Evolutionary conservation across 768 basidiomycete genomes (phyloP).

Genomic region (Pulveroboletus frians): DNA sequence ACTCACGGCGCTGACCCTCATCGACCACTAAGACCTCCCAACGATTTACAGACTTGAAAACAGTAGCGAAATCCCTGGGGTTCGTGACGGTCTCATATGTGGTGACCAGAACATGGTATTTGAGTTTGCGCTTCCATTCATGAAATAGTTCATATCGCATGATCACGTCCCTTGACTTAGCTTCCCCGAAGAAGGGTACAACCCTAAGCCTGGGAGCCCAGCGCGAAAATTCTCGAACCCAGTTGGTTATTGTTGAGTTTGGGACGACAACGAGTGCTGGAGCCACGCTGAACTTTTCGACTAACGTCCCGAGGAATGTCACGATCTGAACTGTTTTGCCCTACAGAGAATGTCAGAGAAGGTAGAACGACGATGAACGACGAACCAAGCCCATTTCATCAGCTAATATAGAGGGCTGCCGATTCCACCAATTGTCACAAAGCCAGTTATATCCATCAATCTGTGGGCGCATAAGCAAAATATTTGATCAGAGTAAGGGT

Average conservation of each 20-base stretch:
- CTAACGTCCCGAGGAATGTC: constrained; percentile 70
- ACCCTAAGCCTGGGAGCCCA: constrained; percentile 64
- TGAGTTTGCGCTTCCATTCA: constrained; percentile 45
- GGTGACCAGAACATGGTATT: constrained; percentile 86
- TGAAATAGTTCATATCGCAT: constrained; percentile 79
- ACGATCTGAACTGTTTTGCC: constrained; percentile 92
- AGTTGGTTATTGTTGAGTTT: constrained; percentile 92
- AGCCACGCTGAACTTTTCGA: constrained; percentile 50
- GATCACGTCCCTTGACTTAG: constrained; percentile 73
- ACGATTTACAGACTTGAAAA: constrained; percentile 78
- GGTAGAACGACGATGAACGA: constrained; percentile 4
- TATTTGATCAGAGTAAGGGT: constrained; percentile 1
- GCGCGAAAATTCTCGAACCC: constrained; percentile 90
- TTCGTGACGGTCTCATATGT: constrained; percentile 86
- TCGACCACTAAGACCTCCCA: constrained; percentile 96
- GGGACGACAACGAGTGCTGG: constrained; percentile 92
- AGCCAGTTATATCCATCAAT: constrained; percentile 83
- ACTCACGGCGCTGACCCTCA: constrained; percentile 85
- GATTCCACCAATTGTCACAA: constrained; percentile 83
- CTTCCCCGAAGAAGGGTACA: constrained; percentile 83
- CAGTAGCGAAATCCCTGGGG: constrained; percentile 58
- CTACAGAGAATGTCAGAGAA: constrained; percentile 32
- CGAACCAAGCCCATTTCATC: constrained; percentile 95
- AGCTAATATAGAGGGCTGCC: constrained; percentile 82
- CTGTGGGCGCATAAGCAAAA: constrained; percentile 32